These are phyloP conservation scores for Ophiosphaerella herpotricha DNA, from an alignment of 2,329 filamentous ascomycete genomes.

Conservation along the genomic window DNA sequence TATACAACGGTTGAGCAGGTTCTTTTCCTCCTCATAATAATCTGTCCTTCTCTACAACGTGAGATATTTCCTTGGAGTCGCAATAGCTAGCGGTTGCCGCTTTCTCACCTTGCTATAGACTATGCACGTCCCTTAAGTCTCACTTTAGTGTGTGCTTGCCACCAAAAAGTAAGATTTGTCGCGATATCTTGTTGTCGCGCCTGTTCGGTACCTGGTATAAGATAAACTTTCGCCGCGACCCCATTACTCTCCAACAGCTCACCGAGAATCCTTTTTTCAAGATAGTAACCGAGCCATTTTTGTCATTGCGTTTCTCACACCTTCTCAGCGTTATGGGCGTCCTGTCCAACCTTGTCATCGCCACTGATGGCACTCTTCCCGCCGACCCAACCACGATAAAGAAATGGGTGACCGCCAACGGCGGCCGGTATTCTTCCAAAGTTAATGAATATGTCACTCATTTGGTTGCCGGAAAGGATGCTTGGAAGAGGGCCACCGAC, in stretches of 20 bases:
- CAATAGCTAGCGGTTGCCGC: background rate
- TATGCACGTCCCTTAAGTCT: background rate
- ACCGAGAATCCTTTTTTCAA: too few species aligned
- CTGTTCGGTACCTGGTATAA: background rate
- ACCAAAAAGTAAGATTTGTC: background rate
- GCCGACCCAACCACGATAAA: slow-evolving; percentile 58
- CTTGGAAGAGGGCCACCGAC: slow-evolving; percentile 59
- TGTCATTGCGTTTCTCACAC: background rate
- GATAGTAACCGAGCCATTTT: background rate
- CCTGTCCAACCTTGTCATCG: slow-evolving; percentile 61
- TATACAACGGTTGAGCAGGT: too few species aligned
- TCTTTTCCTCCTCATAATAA: too few species aligned
- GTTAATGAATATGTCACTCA: slow-evolving; percentile 69
- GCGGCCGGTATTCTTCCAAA: slow-evolving; percentile 60
- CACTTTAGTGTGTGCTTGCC: background rate
- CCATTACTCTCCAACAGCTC: too few species aligned
- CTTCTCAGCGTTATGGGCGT: slow-evolving; percentile 31
- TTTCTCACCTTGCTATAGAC: background rate
- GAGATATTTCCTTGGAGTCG: too few species aligned
- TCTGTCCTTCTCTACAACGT: too few species aligned
- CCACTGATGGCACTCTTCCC: slow-evolving; percentile 63
- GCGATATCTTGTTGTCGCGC: too few species aligned
- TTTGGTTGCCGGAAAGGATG: slow-evolving; percentile 67
- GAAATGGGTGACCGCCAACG: slow-evolving; percentile 67
- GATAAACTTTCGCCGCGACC: too few species aligned